Evolutionary conservation across 345 rosid species (phyloP).

Genomic region (Rhodamnia rubescens): DNA sequence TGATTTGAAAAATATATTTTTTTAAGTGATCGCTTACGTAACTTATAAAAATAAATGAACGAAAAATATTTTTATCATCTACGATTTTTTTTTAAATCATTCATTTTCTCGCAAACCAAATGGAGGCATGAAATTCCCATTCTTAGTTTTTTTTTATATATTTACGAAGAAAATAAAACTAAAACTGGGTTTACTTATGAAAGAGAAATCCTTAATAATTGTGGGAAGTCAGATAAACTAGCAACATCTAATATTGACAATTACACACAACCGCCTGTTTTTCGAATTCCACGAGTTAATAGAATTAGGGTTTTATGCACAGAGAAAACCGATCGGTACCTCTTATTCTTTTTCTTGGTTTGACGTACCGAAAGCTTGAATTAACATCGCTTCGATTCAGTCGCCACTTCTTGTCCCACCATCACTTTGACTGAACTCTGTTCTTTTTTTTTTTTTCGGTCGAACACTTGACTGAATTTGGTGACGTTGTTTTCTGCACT

Average conservation of each 20-base stretch:
- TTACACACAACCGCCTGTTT: not conserved
- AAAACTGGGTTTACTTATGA: not conserved
- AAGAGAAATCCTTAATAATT: not conserved
- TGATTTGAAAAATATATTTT: not conserved
- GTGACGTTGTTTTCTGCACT: not conserved
- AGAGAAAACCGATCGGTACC: not conserved
- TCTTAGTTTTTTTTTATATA: not conserved
- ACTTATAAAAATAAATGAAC: not conserved
- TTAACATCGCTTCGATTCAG: not conserved
- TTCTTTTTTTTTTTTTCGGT: too few relatives aligned
- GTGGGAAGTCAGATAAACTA: not conserved
- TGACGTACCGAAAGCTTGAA: not conserved
- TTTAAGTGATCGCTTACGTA: not conserved
- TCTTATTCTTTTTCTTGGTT: not conserved
- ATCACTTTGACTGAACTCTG: not conserved
- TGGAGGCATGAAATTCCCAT: not conserved
- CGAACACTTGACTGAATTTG: not conserved
- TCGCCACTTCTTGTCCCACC: not conserved
- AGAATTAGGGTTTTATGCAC: not conserved
- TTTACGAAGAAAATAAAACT: not conserved
- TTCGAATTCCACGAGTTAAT: not conserved
- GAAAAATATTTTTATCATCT: fast-evolving
- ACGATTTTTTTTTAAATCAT: not conserved
- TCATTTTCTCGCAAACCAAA: not conserved
- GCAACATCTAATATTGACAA: not conserved